These are phyloP conservation scores for Saccharomyces hybrid DNA, from an alignment of 1,139 yeast species.

Conservation along the genomic window DNA sequence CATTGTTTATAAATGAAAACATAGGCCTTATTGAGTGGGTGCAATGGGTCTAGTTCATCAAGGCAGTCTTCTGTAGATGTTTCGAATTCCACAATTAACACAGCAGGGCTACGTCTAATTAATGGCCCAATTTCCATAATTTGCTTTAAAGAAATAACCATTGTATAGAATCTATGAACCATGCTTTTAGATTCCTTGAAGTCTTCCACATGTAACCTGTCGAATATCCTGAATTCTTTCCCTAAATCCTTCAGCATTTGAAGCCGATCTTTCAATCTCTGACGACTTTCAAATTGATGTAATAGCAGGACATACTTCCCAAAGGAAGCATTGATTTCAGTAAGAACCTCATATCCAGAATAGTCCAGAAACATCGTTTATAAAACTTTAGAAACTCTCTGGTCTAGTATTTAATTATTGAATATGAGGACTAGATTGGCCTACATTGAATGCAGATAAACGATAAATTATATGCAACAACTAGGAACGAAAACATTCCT, in stretches of 20 bases:
- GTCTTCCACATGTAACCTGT: background rate
- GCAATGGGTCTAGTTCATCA: background rate
- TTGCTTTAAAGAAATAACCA: background rate
- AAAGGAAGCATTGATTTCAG: background rate
- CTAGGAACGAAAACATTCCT: too few relatives aligned
- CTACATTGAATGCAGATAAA: too few relatives aligned
- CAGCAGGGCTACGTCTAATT: background rate
- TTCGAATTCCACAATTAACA: background rate
- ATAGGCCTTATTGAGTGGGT: background rate
- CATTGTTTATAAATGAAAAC: background rate
- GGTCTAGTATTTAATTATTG: too few relatives aligned
- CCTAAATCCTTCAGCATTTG: background rate
- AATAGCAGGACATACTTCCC: background rate
- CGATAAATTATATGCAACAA: too few relatives aligned
- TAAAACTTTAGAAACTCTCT: constrained; percentile 4
- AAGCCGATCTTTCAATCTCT: background rate
- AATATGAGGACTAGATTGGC: too few relatives aligned
- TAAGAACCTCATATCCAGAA: background rate
- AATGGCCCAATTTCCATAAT: background rate
- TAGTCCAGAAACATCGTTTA: background rate
- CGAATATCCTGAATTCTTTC: background rate
- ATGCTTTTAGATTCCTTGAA: background rate
- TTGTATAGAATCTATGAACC: background rate
- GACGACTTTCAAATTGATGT: background rate
- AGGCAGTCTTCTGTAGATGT: background rate